A percentile compares a stretch with the other conserved stretches of the same genome.
Conservation (phyloP, 2,329 filamentous ascomycete species). For the Fusarium siculi region DNA sequence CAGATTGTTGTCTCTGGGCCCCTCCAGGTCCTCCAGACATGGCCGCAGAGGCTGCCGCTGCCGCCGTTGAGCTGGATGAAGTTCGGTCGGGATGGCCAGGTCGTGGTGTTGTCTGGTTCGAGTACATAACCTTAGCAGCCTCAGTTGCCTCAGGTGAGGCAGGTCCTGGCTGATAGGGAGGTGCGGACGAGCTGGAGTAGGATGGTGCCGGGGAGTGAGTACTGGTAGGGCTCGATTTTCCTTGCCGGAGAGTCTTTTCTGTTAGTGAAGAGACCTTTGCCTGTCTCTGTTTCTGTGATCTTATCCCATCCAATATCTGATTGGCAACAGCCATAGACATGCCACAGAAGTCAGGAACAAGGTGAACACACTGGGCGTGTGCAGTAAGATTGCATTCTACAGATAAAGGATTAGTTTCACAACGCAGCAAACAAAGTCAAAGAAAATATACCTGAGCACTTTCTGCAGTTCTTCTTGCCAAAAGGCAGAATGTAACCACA, state of each 20-base stretch:
- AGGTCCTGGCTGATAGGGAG: conserved; percentile 37
- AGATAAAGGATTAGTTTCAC: conserved; percentile 45
- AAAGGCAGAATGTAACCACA: conserved; percentile 96
- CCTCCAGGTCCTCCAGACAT: conserved; percentile 62
- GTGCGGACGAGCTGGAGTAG: conserved; percentile 47
- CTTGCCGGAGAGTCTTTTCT: conserved; percentile 72
- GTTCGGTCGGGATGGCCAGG: conserved; percentile 63
- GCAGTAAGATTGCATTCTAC: conserved; percentile 91
- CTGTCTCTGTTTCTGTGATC: conserved; percentile 77
- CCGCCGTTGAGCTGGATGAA: conserved; percentile 65
- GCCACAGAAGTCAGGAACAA: conserved; percentile 98
- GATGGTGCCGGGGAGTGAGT: conserved; percentile 49
- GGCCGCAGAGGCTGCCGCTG: conserved; percentile 66
- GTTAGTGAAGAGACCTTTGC: conserved; percentile 68
- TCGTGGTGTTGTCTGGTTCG: conserved; percentile 63
- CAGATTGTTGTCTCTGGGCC: conserved; percentile 49
- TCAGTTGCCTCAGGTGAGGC: conserved; percentile 64
- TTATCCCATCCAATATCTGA: conserved; percentile 88
- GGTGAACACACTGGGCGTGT: conserved; percentile 89
- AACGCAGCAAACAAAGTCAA: not conserved
- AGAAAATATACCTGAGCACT: conserved; percentile 77
- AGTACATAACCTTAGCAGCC: conserved; percentile 72
- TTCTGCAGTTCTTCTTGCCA: conserved; percentile 93
- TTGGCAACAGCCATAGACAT: conserved; percentile 99
- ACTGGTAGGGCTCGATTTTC: conserved; percentile 58